phyloP scores from a whole-genome alignment of 306 rosid species.

The Cucumis hystrix region DNA sequence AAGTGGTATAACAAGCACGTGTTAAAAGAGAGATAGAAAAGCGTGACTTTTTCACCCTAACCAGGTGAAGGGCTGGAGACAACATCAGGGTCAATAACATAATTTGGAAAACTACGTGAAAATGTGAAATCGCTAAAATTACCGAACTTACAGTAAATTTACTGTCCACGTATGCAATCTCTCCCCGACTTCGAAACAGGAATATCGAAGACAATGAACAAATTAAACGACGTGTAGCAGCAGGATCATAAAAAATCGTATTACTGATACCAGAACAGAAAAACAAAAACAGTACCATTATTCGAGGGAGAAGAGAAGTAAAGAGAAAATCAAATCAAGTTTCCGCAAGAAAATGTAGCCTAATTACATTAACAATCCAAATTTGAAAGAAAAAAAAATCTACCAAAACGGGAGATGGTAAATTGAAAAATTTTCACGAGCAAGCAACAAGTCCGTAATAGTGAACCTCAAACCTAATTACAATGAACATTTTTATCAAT shows the following conservation, averaged over 20 bases:
- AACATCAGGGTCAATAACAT: background rate
- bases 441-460: background rate
- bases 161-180: background rate
- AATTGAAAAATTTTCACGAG: background rate
- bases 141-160: background rate
- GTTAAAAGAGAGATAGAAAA: background rate
- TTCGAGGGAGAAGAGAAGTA: background rate
- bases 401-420: background rate
- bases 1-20: background rate
- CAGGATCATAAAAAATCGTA: background rate
- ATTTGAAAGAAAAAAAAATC: background rate
- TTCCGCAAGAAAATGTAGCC: background rate
- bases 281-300: background rate
- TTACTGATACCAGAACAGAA: background rate
- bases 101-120: background rate
- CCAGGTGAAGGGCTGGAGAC: background rate
- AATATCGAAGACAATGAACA: background rate
- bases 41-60: background rate
- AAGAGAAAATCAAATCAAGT: background rate
- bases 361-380: background rate
- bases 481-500: background rate
- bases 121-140: background rate
- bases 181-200: background rate
- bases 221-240: background rate
- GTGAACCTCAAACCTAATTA: background rate